Percentiles rank a stretch among this genome's conserved stretches.
These are phyloP conservation scores for Penicillium coprophilum DNA, from an alignment of 495 filamentous ascomycete genomes.

Conservation along the genomic window DNA sequence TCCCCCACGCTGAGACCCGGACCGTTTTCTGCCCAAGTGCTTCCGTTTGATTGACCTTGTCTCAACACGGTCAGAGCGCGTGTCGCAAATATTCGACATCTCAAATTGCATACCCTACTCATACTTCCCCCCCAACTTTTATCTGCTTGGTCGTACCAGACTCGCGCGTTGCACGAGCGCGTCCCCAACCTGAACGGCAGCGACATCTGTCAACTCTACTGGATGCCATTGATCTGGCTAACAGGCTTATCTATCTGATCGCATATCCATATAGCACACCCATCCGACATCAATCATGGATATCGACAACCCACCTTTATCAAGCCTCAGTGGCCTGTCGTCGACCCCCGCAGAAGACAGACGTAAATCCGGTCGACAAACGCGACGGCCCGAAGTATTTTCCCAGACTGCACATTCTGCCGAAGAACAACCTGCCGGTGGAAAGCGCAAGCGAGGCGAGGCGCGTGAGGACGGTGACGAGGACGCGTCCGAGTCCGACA, in stretches of 20 bases:
- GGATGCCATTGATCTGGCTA: neutral
- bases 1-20: constrained; percentile 6
- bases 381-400: constrained; percentile 70
- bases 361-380: constrained; percentile 80
- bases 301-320: constrained; percentile 31
- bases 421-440: constrained; percentile 35
- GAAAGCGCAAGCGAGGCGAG: constrained; percentile 57
- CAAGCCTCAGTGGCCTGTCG: constrained; percentile 27
- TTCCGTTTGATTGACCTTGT: neutral
- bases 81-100: neutral
- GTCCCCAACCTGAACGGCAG: constrained; percentile 22
- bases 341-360: constrained; percentile 53
- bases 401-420: constrained; percentile 41
- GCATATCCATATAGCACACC: neutral
- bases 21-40: constrained; percentile 6
- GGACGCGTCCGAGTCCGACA: constrained; percentile 54
- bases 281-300: constrained; percentile 33
- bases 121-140: neutral
- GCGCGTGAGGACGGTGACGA: constrained; percentile 47
- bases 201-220: constrained; percentile 1
- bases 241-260: neutral
- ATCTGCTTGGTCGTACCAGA: constrained; percentile 23
- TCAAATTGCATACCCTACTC: neutral
- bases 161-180: constrained; percentile 32
- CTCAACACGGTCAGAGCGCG: neutral